phyloP scores from a whole-genome alignment of 1,139 yeast genomes.

The Petasospora fabianii region DNA sequence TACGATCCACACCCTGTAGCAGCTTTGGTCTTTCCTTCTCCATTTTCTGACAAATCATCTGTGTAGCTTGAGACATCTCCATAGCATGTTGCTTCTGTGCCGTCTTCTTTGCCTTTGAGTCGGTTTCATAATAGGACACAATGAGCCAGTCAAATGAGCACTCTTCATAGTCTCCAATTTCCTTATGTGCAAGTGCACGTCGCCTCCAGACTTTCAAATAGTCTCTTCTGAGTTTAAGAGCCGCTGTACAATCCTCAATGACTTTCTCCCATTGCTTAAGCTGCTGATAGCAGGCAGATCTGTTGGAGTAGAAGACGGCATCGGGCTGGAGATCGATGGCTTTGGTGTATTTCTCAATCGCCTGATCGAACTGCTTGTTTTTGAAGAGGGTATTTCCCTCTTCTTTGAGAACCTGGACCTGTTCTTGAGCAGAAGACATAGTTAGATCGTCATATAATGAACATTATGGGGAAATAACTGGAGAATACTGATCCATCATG shows the following conservation, averaged over 20 bases:
- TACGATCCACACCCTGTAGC: not conserved
- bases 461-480: no score
- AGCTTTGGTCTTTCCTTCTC: not conserved
- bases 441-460: no score
- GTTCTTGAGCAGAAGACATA: no score
- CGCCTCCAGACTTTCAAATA: not conserved
- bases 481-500: no score
- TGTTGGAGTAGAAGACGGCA: constrained; percentile 86
- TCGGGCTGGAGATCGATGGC: constrained; percentile 75
- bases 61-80: not conserved
- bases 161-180: not conserved
- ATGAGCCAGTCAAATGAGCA: not conserved
- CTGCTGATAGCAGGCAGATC: constrained; percentile 92
- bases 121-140: not conserved
- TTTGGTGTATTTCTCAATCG: constrained; percentile 70
- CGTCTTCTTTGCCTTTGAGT: not conserved
- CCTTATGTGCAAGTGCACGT: not conserved
- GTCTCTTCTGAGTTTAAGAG: constrained; percentile 42
- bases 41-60: not conserved
- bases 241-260: constrained; percentile 80
- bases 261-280: constrained; percentile 76
- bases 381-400: not conserved
- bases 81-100: not conserved
- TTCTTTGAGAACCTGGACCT: not conserved
- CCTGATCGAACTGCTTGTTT: constrained; percentile 35